Conservation (phyloP, 2,329 filamentous ascomycete species). For the Paecilomyces formosus region DNA sequence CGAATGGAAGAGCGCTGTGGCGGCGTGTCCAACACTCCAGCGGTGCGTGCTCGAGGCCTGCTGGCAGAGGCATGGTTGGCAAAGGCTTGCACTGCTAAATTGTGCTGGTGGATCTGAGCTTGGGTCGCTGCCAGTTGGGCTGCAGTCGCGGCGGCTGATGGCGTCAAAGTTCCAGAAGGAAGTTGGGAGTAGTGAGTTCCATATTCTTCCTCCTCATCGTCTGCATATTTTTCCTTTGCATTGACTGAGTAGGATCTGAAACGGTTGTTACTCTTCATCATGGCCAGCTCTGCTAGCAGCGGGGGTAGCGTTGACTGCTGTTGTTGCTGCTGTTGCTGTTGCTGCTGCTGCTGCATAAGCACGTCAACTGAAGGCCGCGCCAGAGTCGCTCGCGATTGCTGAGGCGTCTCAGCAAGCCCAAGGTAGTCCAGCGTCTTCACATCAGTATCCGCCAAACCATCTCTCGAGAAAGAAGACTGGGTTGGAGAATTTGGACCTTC, state of each 20-base stretch:
- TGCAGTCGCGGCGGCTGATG: constrained; percentile 49
- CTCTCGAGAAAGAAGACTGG: constrained; percentile 77
- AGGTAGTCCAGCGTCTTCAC: constrained; percentile 94
- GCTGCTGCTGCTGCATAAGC: constrained; percentile 42
- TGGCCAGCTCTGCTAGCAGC: constrained; percentile 67
- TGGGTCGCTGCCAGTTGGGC: constrained; percentile 55
- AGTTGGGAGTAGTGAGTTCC: constrained; percentile 50
- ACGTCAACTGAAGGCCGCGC: constrained; percentile 53
- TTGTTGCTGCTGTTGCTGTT: constrained; percentile 35
- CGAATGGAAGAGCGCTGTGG: constrained; percentile 57
- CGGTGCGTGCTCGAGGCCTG: constrained; percentile 81
- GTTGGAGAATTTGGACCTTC: constrained; percentile 84
- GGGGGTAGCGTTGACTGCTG: constrained; percentile 44
- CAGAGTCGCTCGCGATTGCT: constrained; percentile 66
- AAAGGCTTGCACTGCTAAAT: constrained; percentile 87
- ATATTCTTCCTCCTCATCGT: constrained; percentile 76
- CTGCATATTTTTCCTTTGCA: constrained; percentile 93
- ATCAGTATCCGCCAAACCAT: constrained; percentile 77
- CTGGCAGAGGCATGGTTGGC: constrained; percentile 74
- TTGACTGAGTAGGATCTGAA: constrained; percentile 98
- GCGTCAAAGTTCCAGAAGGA: constrained; percentile 54
- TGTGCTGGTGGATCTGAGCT: constrained; percentile 75
- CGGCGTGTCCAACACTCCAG: constrained; percentile 79
- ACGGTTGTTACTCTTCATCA: constrained; percentile 72
- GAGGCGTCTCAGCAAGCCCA: constrained; percentile 86